These are phyloP conservation scores for Cordyceps pruinosa DNA, from an alignment of 2,329 filamentous ascomycete genomes.

Conservation along the genomic window DNA sequence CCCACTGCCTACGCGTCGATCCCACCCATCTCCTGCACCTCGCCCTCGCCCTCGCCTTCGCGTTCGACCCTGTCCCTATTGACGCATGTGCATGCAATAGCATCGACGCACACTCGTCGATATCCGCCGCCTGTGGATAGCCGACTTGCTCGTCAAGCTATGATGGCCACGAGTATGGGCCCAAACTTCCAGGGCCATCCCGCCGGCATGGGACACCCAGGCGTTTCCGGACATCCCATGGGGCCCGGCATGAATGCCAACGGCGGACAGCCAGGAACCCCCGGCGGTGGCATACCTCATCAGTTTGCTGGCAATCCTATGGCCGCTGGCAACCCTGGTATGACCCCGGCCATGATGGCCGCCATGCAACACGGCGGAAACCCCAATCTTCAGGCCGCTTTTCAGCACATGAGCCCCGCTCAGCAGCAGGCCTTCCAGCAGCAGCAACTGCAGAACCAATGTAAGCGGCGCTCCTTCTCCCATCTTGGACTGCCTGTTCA, in stretches of 20 bases:
- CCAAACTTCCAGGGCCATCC: slow-evolving; percentile 61
- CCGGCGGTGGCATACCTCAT: slow-evolving; percentile 58
- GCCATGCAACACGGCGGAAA: slow-evolving; percentile 65
- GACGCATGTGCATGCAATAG: slow-evolving; percentile 42
- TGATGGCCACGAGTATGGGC: slow-evolving; percentile 63
- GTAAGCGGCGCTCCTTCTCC: slow-evolving; percentile 20
- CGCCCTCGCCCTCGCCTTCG: neutral
- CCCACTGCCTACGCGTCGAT: neutral
- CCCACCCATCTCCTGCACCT: neutral
- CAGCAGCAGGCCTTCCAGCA: slow-evolving; percentile 52
- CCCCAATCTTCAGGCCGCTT: slow-evolving; percentile 56
- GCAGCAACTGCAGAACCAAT: slow-evolving; percentile 29
- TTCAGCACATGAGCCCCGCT: slow-evolving; percentile 63
- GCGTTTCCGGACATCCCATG: slow-evolving; percentile 60
- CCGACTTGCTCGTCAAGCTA: slow-evolving; percentile 40
- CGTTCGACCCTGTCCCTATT: too few relatives aligned
- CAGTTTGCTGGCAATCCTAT: slow-evolving; percentile 59
- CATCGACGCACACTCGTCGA: slow-evolving; percentile 40
- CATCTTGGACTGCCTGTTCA: neutral
- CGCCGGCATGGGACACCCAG: slow-evolving; percentile 64
- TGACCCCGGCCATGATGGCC: slow-evolving; percentile 69
- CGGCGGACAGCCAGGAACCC: slow-evolving; percentile 61
- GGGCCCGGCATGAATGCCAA: slow-evolving; percentile 59
- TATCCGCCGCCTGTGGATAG: slow-evolving; percentile 54
- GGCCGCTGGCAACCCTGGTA: slow-evolving; percentile 64